These are phyloP conservation scores for Edaphochlamys debaryana DNA, from an alignment of 139 green algal genomes.

Conservation along the genomic window DNA sequence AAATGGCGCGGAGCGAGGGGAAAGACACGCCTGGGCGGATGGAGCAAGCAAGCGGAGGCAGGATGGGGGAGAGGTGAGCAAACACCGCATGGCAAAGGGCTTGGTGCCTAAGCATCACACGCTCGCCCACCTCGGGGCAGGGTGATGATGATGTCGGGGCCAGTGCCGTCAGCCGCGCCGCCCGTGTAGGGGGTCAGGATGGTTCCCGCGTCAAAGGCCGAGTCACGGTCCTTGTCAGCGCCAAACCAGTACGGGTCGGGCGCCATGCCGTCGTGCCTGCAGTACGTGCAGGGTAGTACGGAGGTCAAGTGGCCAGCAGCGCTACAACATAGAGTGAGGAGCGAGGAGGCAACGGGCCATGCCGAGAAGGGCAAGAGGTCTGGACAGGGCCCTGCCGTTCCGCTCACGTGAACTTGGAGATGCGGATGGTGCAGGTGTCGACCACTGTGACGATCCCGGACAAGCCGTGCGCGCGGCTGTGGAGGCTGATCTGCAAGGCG, in stretches of 20 bases:
- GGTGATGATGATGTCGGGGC: not conserved
- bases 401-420: not conserved
- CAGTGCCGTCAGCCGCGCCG: not conserved
- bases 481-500: not conserved
- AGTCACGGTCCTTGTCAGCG: not conserved
- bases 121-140: not conserved
- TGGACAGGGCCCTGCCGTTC: too few species aligned
- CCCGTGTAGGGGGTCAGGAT: not conserved
- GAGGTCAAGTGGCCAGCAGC: too few species aligned
- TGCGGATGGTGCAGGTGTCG: not conserved
- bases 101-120: too few species aligned
- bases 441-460: not conserved
- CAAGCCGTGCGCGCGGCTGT: not conserved
- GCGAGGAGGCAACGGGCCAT: too few species aligned
- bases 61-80: too few species aligned
- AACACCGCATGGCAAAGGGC: too few species aligned
- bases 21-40: not conserved
- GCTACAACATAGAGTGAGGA: too few species aligned
- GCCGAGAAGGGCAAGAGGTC: too few species aligned
- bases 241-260: not conserved
- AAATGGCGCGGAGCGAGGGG: not conserved
- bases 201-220: not conserved
- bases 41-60: too few species aligned
- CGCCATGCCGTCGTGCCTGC: not conserved
- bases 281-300: not conserved